Base-by-base conservation (phyloP, 257 asterid genomes). In the Ocimum tenuiflorum region DNA sequence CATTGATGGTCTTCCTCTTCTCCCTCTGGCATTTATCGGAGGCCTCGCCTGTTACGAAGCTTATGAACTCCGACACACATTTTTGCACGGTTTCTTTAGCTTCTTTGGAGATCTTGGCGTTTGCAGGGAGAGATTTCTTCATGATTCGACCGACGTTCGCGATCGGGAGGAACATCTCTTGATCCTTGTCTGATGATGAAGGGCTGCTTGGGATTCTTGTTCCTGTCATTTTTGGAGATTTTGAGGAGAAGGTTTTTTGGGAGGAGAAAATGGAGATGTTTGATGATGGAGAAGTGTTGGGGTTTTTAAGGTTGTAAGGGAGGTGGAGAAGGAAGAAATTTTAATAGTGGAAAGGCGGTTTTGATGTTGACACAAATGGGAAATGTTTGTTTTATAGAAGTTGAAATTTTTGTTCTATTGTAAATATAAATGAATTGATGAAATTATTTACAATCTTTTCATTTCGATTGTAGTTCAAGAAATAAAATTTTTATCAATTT, bases 1-100 rank as follows among this genome's bases (percentile, higher is more conserved):
- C 89, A 36, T 83, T 83, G 59, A 81, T 54, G 11, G 86, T 83
- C 80, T 83, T 83, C 67, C 89, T 74, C 80, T 83, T 83, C 73
- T 83, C 89, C 27, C 69, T 70, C 57, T 77, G 83, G 66, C 89
- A 84, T 60, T 81, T 84, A 38, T 84, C 86, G 7, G 89, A 84
- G 1, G 87, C 89, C 68, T 84, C 89, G 13, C 89, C 86, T 0
- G 89, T 84, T 0, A 84, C 66, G 73, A 84, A 81, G 77, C 83
- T 84, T 15, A 84, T 84, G 87, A 84, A 84, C 77, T 84, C 89
- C 0, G 89, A 78, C 0, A 79, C 89, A 8, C 89, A 84, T 64
- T 81, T 87, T 31, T 84, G 89, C 0, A 81, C 89, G 0, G 76
- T 77, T 50, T 84, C 87, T 55, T 81, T 84, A 0, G 87, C 85